A percentile compares a stretch with the other conserved stretches of the same genome.
These are phyloP conservation scores for Cubamyces lactineus DNA, from an alignment of 768 basidiomycete genomes.

Conservation along the genomic window DNA sequence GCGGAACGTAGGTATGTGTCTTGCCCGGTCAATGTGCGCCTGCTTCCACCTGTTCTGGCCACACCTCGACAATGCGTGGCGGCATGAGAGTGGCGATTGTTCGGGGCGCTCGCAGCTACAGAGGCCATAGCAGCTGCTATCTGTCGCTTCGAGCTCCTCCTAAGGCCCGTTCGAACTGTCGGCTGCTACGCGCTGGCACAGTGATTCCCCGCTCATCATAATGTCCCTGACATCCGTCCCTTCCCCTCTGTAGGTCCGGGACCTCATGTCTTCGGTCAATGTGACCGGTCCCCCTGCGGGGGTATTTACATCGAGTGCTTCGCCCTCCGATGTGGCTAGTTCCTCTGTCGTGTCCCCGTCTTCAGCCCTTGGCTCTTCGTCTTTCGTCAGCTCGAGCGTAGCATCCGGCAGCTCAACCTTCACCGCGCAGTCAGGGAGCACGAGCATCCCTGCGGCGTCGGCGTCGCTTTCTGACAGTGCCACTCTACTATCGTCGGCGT, in stretches of 20 bases:
- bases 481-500: not conserved
- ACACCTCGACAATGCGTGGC: not conserved
- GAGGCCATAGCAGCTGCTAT: conserved; percentile 18
- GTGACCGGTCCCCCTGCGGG: conserved; percentile 16
- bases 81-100: conserved; percentile 12
- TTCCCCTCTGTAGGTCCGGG: conserved; percentile 15
- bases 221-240: conserved; percentile 13
- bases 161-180: conserved; percentile 14
- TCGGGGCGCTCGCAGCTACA: conserved; percentile 24
- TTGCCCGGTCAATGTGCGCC: not conserved
- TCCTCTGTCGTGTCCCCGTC: conserved; percentile 1
- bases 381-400: conserved; percentile 4
- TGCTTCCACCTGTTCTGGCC: not conserved
- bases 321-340: conserved; percentile 7
- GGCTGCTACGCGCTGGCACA: conserved; percentile 15
- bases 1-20: conserved; percentile 5
- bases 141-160: conserved; percentile 20
- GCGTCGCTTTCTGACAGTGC: not conserved
- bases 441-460: not conserved
- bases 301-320: conserved; percentile 11
- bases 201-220: conserved; percentile 9
- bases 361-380: not conserved
- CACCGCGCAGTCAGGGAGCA: not conserved
- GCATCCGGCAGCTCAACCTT: not conserved
- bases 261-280: conserved; percentile 9